A percentile compares a stretch with the other conserved stretches of the same genome.
phyloP scores from a whole-genome alignment of 495 filamentous ascomycete genomes.

The Penicillium roqueforti region DNA sequence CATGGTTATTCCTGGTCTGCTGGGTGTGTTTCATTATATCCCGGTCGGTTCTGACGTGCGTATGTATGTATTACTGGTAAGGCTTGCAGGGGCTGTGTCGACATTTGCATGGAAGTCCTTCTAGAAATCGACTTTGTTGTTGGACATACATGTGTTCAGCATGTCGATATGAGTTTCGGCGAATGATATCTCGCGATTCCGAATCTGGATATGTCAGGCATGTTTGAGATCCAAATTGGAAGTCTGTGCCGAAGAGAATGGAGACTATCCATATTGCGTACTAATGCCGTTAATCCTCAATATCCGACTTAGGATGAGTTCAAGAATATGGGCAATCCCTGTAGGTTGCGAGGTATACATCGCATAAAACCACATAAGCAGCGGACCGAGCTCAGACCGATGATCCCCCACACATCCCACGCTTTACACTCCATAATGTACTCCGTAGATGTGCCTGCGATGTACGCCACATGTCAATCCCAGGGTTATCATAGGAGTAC shows the following conservation, averaged over 20 bases:
- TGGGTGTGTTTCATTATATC: constrained; percentile 5
- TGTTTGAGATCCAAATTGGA: not conserved
- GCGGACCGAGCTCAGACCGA: constrained; percentile 1
- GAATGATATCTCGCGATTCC: not conserved
- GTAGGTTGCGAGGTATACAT: not conserved
- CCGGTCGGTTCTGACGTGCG: not conserved
- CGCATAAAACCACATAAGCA: not conserved
- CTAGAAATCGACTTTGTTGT: not conserved
- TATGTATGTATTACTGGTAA: not conserved
- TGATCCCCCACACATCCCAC: not conserved
- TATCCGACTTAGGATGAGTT: not conserved
- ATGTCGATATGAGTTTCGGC: not conserved
- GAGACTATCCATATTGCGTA: too few species aligned
- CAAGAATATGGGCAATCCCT: not conserved
- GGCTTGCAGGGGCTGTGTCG: not conserved
- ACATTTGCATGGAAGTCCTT: not conserved
- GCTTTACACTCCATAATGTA: not conserved
- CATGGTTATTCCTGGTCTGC: not conserved
- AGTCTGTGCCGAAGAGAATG: too few species aligned
- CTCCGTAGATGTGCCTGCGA: not conserved
- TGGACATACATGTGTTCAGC: not conserved
- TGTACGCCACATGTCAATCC: not conserved
- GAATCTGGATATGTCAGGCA: not conserved
- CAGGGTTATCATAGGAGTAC: not conserved
- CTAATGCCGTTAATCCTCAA: not conserved